Evolutionary conservation across 768 basidiomycete species (phyloP), one percentile per base, ranked within the genome.

Genomic region (Plicaturopsis crispa): DNA sequence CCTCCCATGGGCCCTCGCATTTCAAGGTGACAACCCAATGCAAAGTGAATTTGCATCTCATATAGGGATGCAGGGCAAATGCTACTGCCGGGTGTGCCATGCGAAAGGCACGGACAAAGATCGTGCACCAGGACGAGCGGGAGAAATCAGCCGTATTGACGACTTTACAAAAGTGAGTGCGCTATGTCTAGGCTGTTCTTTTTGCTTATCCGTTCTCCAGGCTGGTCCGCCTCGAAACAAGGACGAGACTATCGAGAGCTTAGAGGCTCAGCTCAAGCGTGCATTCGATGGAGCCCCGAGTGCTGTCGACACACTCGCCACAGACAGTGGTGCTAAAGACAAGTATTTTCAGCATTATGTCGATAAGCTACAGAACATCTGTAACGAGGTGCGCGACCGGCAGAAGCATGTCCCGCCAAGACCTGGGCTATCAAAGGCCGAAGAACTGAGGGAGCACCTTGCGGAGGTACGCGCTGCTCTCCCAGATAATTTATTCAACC

Each of bases 21-120:
- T 44, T 16, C 30, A 22, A 8, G 43, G 43, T 6, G 53, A 56
- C 40, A 61, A 60, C 33, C 51, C 51, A 3, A 49, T 52, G 47
- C 44, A 44, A 30, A 44, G 51, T 39, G 51, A 53, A 39, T 43
- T 56, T 33, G 41, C 48, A 6, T 55, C 39, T 20, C 54, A 55
- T 23, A 40, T 50, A n/a, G 48, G 54, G 1, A 22, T 46, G 21
- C 24, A 18, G 7, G 51, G 42, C 3, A 50, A 51, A 16, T 44
- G 30, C 10, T 55, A 52, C 24, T 56, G 54, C 31, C 33, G 43
- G 5, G 17, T 44, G 4, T 56, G 54, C 14, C 14, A 8, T 28
- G 26, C 26, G 10, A 28, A 28, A 28, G 26, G 26, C 14, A 14
- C 26, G 8, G 26, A 28, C 26, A 28, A 28, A 8, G 26, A 28